Conservation (phyloP, 1,284 basidiomycete genomes). For the Apiotrichum gracile region DNA sequence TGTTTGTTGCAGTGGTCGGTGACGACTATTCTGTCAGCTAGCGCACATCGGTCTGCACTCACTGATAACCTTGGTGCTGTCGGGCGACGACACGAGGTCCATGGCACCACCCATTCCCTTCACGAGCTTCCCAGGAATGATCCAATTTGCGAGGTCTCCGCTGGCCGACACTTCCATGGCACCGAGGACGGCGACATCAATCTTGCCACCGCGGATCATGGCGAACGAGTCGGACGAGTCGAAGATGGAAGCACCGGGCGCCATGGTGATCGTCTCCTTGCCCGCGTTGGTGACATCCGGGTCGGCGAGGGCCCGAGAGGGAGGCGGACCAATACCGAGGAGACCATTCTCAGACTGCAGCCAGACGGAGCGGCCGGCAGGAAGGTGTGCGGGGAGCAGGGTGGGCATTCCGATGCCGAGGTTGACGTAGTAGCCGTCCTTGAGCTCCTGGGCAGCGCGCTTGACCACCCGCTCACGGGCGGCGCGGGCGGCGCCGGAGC, state of each 20-base stretch:
- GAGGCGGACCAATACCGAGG: conserved; percentile 87
- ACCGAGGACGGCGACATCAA: conserved; percentile 80
- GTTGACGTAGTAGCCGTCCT: conserved; percentile 73
- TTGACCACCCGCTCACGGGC: conserved; percentile 65
- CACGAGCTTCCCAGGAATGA: conserved; percentile 85
- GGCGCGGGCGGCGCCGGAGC: conserved; percentile 51
- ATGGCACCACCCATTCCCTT: conserved; percentile 91
- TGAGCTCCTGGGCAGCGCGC: conserved; percentile 72
- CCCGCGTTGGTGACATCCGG: conserved; percentile 86
- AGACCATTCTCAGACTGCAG: conserved; percentile 90
- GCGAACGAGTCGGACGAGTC: conserved; percentile 87
- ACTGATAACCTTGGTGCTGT: conserved; percentile 63
- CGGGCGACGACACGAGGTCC: conserved; percentile 46
- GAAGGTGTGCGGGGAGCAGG: conserved; percentile 73
- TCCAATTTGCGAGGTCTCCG: conserved; percentile 93
- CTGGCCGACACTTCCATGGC: conserved; percentile 78
- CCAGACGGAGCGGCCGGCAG: conserved; percentile 70
- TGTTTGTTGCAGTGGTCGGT: conserved; percentile 67
- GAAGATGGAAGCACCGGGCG: conserved; percentile 83
- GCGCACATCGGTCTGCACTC: conserved; percentile 65
- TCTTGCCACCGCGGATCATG: conserved; percentile 90
- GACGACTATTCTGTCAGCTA: conserved; percentile 59
- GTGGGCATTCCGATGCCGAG: conserved; percentile 79
- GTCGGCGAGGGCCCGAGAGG: conserved; percentile 71
- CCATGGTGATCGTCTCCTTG: conserved; percentile 82